Percentiles rank a stretch among this genome's conserved stretches.
These are phyloP conservation scores for Quercus glauca DNA, from an alignment of 306 rosid species.

Conservation along the genomic window DNA sequence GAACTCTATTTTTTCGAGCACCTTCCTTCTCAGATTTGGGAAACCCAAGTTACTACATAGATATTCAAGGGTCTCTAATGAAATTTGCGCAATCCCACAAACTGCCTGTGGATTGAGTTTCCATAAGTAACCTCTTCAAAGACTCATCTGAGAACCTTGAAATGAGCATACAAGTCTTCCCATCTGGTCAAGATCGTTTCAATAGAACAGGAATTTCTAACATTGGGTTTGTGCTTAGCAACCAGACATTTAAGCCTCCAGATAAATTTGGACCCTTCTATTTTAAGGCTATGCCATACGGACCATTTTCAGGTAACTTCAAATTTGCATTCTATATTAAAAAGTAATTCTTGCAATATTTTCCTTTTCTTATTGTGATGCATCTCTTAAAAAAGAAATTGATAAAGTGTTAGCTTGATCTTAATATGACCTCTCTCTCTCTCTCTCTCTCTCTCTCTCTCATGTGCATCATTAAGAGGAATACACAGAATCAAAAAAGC, in stretches of 20 bases:
- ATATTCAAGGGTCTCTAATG: neutral
- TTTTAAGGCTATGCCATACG: slow-evolving; percentile 2
- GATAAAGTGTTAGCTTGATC: too few species aligned
- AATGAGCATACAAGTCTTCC: slow-evolving; percentile 22
- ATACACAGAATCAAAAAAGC: neutral
- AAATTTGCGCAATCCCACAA: neutral
- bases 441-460: too few species aligned
- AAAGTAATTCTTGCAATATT: neutral
- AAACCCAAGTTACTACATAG: neutral
- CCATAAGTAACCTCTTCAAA: slow-evolving; percentile 10
- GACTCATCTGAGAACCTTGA: slow-evolving; percentile 4
- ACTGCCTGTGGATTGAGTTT: slow-evolving; percentile 20
- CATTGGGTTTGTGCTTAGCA: slow-evolving; percentile 33
- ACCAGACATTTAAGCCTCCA: slow-evolving; percentile 31
- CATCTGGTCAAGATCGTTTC: slow-evolving; percentile 22
- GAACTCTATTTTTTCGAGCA: too few species aligned
- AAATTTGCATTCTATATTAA: neutral
- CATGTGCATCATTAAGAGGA: neutral
- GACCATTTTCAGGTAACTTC: slow-evolving; percentile 33
- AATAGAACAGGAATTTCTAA: neutral
- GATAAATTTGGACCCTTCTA: slow-evolving; percentile 21
- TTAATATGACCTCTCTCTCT: neutral
- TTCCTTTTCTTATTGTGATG: too few species aligned
- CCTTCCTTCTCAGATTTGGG: neutral
- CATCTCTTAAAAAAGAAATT: too few species aligned